These are phyloP conservation scores for Thinopyrum elongatum DNA, from an alignment of 176 grass and related monocot species.

Conservation along the genomic window DNA sequence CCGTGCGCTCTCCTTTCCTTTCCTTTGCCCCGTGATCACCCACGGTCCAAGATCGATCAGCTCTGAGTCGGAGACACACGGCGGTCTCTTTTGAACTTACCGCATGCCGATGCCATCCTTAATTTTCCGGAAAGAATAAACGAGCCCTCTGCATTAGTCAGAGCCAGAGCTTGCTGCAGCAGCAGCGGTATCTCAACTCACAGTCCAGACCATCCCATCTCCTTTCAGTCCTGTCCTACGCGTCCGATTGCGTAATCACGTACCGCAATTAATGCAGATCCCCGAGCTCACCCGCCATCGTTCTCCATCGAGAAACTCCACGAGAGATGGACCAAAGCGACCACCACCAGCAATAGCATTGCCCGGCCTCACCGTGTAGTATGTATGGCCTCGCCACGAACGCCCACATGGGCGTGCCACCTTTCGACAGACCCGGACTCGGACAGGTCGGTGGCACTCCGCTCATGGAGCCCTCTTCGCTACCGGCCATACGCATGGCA, in stretches of 20 bases:
- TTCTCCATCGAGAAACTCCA: not conserved
- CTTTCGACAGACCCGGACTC: not conserved
- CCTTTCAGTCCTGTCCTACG: no score
- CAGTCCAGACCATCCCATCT: no score
- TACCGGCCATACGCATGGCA: not conserved
- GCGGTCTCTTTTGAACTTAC: no score
- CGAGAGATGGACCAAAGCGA: not conserved
- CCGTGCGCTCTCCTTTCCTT: no score
- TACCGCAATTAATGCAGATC: not conserved
- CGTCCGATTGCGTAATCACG: not conserved
- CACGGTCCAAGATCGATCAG: no score
- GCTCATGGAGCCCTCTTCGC: not conserved
- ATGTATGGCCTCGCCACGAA: not conserved
- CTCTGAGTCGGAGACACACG: no score
- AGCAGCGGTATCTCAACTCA: no score
- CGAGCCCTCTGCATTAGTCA: not conserved
- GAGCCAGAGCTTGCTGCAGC: no score
- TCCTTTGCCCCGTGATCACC: no score
- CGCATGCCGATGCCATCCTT: not conserved
- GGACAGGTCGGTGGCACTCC: not conserved
- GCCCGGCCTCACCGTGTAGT: not conserved
- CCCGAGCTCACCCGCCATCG: not conserved
- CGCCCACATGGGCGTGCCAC: constrained; percentile 31
- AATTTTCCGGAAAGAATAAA: not conserved
- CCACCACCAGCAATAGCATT: not conserved